A percentile compares a stretch with the other conserved stretches of the same genome.
Evolutionary conservation across 2,329 filamentous ascomycete genomes (phyloP).

Genomic region (Graphiopsis chlorocephala): DNA sequence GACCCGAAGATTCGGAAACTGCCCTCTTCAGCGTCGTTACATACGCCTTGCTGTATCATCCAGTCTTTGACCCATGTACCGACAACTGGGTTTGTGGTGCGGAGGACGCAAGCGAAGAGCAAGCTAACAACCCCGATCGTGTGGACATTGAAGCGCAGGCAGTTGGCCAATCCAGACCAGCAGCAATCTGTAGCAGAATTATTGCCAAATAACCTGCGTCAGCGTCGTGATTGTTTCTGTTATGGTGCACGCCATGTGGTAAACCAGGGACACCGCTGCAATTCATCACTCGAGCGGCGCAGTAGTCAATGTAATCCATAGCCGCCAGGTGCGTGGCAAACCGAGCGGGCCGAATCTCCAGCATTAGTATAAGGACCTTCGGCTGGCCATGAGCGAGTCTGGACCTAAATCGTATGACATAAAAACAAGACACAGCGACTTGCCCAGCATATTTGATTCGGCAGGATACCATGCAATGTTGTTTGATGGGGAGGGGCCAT

Average conservation of each 20-base stretch:
- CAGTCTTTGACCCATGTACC: not conserved
- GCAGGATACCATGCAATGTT: not conserved
- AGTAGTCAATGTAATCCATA: not conserved
- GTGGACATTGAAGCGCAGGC: not conserved
- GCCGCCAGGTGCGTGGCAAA: not conserved
- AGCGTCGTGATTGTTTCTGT: not conserved
- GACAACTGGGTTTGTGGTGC: not conserved
- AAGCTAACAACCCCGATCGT: not conserved
- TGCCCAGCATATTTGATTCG: not conserved
- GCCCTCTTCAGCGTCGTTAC: not conserved
- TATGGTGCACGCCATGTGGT: not conserved
- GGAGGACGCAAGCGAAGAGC: not conserved
- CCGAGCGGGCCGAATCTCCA: not conserved
- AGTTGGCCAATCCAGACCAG: not conserved
- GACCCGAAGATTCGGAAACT: not conserved
- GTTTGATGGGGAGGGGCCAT: not conserved
- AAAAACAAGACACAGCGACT: not conserved
- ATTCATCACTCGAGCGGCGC: not conserved
- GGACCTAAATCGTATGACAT: not conserved
- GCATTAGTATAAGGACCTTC: not conserved
- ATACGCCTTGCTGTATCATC: not conserved
- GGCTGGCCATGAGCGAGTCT: not conserved
- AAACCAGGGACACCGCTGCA: not conserved
- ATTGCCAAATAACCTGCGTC: not conserved
- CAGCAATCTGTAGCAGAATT: not conserved